phyloP scores from a whole-genome alignment of 2,329 filamentous ascomycete species.

The Lanzia echinophila region DNA sequence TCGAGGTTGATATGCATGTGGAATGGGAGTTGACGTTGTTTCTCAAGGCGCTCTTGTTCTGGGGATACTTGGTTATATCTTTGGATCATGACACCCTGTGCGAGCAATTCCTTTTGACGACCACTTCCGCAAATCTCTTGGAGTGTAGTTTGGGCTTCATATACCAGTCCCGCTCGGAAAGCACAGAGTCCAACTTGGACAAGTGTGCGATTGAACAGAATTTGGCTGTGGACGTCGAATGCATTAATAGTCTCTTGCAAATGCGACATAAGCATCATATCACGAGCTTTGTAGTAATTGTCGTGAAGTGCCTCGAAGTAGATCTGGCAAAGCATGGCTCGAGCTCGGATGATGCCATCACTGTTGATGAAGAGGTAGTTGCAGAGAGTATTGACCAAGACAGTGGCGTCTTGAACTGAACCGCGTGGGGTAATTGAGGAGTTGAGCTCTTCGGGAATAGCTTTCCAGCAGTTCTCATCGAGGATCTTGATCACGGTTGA shows the following conservation, averaged over 20 bases:
- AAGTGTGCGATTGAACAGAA: constrained; percentile 95
- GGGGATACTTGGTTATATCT: constrained; percentile 93
- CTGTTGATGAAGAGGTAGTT: constrained; percentile 88
- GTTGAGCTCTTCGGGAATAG: constrained; percentile 61
- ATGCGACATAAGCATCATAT: constrained; percentile 99
- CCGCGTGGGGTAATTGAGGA: constrained; percentile 74
- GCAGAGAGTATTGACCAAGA: constrained; percentile 80
- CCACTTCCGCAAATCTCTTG: constrained; percentile 98
- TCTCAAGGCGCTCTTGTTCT: constrained; percentile 94
- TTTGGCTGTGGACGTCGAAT: constrained; percentile 96
- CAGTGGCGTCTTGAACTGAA: constrained; percentile 59
- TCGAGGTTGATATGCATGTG: constrained; percentile 99
- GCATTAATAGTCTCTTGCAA: constrained; percentile 93
- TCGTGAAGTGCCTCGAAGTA: constrained; percentile 98
- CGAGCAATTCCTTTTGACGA: constrained; percentile 93
- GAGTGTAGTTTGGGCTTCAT: constrained; percentile 94
- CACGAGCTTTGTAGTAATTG: constrained; percentile 94
- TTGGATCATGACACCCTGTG: constrained; percentile 97
- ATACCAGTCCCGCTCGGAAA: constrained; percentile 93
- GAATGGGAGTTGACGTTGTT: constrained; percentile 95
- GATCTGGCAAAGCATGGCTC: constrained; percentile 96
- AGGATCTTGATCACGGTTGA: constrained; percentile 87
- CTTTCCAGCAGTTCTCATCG: constrained; percentile 90
- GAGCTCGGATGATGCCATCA: constrained; percentile 75
- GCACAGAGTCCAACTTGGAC: constrained; percentile 98